Evolutionary conservation across 2,329 filamentous ascomycete genomes (phyloP).

Genomic region (Penicillium griseofulvum): DNA sequence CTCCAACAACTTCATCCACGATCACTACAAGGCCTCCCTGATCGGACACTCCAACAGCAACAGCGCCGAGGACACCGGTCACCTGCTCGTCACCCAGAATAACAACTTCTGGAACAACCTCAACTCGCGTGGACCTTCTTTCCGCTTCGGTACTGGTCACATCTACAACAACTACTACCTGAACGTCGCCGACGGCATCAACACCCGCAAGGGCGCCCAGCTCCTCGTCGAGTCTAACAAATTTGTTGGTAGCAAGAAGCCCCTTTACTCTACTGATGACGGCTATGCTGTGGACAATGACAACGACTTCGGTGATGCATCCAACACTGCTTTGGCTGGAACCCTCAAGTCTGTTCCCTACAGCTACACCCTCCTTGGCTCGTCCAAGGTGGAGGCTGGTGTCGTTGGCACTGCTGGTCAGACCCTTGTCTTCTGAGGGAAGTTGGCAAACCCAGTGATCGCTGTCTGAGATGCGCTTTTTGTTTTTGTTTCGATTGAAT

Average conservation of each 20-base stretch:
- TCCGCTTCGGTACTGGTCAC: constrained; percentile 67
- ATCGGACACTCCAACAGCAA: constrained; percentile 61
- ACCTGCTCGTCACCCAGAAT: constrained; percentile 63
- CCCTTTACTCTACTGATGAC: constrained; percentile 47
- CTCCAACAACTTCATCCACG: constrained; percentile 53
- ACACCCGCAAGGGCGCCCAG: constrained; percentile 57
- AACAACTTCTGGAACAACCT: constrained; percentile 66
- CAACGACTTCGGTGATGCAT: constrained; percentile 50
- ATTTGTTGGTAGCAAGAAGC: constrained; percentile 48
- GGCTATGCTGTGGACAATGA: constrained; percentile 47
- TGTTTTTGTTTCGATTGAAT: neutral
- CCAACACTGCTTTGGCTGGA: constrained; percentile 51
- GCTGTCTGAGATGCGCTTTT: neutral
- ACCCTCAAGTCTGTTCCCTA: constrained; percentile 56
- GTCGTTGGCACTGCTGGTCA: constrained; percentile 41
- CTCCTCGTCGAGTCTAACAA: constrained; percentile 58
- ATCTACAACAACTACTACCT: constrained; percentile 55
- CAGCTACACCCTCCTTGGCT: constrained; percentile 53
- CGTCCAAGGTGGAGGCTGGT: constrained; percentile 46
- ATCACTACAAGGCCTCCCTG: constrained; percentile 63
- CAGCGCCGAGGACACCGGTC: constrained; percentile 57
- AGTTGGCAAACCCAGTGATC: neutral
- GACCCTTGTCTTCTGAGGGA: constrained; percentile 33
- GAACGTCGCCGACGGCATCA: constrained; percentile 52
- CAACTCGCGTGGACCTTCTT: constrained; percentile 61